Evolutionary conservation across 192 early-diverging fungal genomes (phyloP).

Genomic region (Coemansia sp.): DNA sequence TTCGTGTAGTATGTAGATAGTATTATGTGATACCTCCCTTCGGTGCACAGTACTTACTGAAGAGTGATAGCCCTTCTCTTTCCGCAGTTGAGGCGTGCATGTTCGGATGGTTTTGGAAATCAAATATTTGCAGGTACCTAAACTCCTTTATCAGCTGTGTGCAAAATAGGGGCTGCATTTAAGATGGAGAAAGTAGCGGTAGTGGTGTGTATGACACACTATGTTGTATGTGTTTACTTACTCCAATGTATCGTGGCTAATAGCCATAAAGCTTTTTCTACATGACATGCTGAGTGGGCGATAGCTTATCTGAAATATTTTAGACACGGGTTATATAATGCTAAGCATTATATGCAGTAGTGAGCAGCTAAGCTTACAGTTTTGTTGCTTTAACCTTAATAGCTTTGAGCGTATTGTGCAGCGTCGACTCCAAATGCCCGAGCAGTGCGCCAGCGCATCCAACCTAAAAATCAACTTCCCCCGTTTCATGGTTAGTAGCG

Average conservation of each 20-base stretch:
- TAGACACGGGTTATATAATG: background rate
- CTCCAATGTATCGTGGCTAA: conserved; percentile 25
- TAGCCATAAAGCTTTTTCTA: conserved; percentile 33
- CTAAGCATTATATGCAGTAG: background rate
- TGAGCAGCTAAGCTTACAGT: conserved; percentile 16
- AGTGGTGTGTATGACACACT: background rate
- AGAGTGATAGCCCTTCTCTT: conserved; percentile 73
- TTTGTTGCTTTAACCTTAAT: conserved; percentile 1
- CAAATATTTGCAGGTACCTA: conserved; percentile 81
- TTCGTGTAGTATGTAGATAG: background rate
- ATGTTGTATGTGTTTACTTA: conserved; percentile 5
- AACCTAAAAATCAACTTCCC: conserved; percentile 19
- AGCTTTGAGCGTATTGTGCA: background rate
- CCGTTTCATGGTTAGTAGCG: background rate
- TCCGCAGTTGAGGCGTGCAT: conserved; percentile 64
- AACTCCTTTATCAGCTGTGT: no score
- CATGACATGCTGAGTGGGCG: background rate
- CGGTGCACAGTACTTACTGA: conserved; percentile 53
- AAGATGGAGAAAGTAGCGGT: background rate
- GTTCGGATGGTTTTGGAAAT: conserved; percentile 75
- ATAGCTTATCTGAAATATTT: background rate
- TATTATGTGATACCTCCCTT: background rate
- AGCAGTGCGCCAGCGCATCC: conserved; percentile 41
- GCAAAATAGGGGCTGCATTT: no score
- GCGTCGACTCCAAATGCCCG: conserved; percentile 15